phyloP scores from a whole-genome alignment of 2,329 filamentous ascomycete species.

The Mariannaea elegans region DNA sequence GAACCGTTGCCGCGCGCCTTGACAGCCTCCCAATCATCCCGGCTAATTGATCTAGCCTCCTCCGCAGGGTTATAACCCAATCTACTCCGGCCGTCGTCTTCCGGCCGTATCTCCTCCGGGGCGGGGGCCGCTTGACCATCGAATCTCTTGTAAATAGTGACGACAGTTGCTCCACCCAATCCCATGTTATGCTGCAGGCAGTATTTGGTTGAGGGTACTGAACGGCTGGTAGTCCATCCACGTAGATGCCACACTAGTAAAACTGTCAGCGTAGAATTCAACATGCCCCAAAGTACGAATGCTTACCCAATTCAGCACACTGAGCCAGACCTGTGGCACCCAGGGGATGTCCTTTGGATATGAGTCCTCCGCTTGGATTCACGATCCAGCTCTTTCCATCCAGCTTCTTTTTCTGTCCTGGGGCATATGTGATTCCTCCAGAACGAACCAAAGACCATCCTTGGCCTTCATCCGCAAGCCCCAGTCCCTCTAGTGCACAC shows the following conservation, averaged over 20 bases:
- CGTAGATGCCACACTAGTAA: slow-evolving; percentile 45
- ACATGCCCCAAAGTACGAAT: no score
- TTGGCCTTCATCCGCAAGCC: slow-evolving; percentile 33
- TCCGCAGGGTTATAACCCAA: slow-evolving; percentile 20
- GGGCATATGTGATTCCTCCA: slow-evolving; percentile 21
- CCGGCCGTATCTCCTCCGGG: not conserved
- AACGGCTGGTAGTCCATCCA: slow-evolving; percentile 42
- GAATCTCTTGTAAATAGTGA: slow-evolving; percentile 38
- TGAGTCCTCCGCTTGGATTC: slow-evolving; percentile 42
- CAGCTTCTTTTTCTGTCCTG: no score
- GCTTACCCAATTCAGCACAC: slow-evolving; percentile 41
- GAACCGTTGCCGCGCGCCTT: no score
- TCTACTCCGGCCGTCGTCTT: slow-evolving; percentile 5
- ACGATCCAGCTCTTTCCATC: slow-evolving; percentile 29
- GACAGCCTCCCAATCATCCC: no score
- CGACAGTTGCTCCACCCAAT: slow-evolving; percentile 39
- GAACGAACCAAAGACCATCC: slow-evolving; percentile 16
- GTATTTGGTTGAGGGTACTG: slow-evolving; percentile 24
- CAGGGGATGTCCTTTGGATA: slow-evolving; percentile 44
- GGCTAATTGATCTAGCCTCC: slow-evolving; percentile 11
- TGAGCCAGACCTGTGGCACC: slow-evolving; percentile 43
- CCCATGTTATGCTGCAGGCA: slow-evolving; percentile 43
- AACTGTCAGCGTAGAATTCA: no score
- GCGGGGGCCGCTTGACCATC: slow-evolving; percentile 18
- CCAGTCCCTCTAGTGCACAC: slow-evolving; percentile 36